phyloP scores from a whole-genome alignment of 306 rosid genomes.

The Mimosa bimucronata region DNA sequence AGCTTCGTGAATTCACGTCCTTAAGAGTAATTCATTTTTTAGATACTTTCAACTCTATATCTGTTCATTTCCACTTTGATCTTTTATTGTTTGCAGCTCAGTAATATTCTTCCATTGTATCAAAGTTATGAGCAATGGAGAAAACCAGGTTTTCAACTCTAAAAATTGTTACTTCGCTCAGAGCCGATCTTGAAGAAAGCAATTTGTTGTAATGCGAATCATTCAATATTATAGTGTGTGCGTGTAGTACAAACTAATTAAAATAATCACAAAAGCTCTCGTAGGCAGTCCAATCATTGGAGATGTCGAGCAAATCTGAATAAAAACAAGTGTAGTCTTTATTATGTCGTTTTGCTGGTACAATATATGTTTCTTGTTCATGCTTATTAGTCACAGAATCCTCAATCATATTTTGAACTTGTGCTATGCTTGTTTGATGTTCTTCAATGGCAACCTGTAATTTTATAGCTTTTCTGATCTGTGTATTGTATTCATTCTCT shows the following conservation, averaged over 20 bases:
- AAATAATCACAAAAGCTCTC: background rate
- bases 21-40: too few species aligned
- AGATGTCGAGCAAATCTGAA: background rate
- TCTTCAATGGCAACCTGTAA: background rate
- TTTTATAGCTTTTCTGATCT: too few species aligned
- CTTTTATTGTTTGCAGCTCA: too few species aligned
- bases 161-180: too few species aligned
- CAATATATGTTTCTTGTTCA: background rate
- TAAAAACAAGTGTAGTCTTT: background rate
- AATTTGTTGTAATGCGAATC: too few species aligned
- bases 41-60: too few species aligned
- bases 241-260: background rate
- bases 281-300: conserved; percentile 6
- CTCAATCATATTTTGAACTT: background rate
- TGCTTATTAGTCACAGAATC: background rate
- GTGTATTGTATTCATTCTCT: background rate
- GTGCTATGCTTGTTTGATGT: background rate
- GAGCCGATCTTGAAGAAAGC: background rate
- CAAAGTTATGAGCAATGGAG: background rate
- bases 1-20: too few species aligned
- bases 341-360: background rate
- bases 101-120: too few species aligned
- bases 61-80: too few species aligned
- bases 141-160: background rate
- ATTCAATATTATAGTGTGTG: background rate